These are phyloP conservation scores for Aspergillus kassunensis DNA, from an alignment of 495 filamentous ascomycete species.

Conservation along the genomic window DNA sequence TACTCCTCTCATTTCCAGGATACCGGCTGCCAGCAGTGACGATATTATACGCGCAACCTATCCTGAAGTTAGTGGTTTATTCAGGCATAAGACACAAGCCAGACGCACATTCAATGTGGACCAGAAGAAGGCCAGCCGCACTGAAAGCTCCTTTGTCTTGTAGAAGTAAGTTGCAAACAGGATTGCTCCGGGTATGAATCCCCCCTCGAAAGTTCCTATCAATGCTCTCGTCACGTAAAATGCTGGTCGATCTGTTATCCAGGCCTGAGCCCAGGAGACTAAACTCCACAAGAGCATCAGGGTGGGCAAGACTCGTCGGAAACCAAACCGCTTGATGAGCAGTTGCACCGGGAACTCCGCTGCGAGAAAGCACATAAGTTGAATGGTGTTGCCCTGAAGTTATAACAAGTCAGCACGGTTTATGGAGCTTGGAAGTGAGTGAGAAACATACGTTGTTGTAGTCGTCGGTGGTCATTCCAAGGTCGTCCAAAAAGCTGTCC, in stretches of 20 bases:
- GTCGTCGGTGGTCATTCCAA: slow-evolving; percentile 49
- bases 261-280: slow-evolving; percentile 38
- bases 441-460: slow-evolving; percentile 32
- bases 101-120: slow-evolving; percentile 41
- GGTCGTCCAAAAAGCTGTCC: slow-evolving; percentile 50
- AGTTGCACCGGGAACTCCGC: slow-evolving; percentile 36
- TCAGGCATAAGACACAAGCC: background rate
- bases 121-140: slow-evolving; percentile 53
- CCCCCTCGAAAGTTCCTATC: slow-evolving; percentile 34
- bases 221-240: slow-evolving; percentile 37
- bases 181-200: slow-evolving; percentile 51
- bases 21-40: slow-evolving; percentile 48
- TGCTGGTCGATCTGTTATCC: slow-evolving; percentile 30
- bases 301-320: slow-evolving; percentile 18
- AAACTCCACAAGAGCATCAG: slow-evolving; percentile 48
- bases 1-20: slow-evolving; percentile 49
- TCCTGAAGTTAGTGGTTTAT: background rate
- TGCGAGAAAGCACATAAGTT: slow-evolving; percentile 29
- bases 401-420: background rate
- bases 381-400: slow-evolving; percentile 29
- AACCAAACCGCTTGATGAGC: slow-evolving; percentile 28
- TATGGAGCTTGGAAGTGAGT: too few relatives aligned
- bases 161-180: slow-evolving; percentile 53
- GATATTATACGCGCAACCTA: slow-evolving; percentile 45
- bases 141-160: slow-evolving; percentile 46